Evolutionary conservation across 306 rosid species (phyloP), one percentile per base, ranked within the genome.

Genomic region (Sindora glabra): DNA sequence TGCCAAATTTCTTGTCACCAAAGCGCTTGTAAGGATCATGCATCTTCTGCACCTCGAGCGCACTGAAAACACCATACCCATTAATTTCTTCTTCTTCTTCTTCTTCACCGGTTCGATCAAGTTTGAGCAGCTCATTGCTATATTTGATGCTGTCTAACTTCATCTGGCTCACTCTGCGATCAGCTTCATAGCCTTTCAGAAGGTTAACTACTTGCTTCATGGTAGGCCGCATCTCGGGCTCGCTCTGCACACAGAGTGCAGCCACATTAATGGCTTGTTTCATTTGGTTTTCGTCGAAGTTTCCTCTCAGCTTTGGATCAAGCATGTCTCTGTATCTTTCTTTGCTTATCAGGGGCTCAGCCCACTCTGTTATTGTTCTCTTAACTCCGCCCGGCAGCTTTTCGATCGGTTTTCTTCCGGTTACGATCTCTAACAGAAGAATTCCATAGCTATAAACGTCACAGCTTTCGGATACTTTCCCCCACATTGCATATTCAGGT

Each of bases 401-500:
- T 26, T 87, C 97, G 0, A 87, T 87, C 7, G 97, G 97, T 67
- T 90, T 90, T 73, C 94, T 78, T 29, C 95, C 97, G 0, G 95
- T 84, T 0, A 90, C 58, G 1, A 90, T 84, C 60, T 90, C 95
- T 1, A 87, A 59, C 3, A 90, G 80, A 8, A 90, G 90, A 65
- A 90, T 82, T 12, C 97, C 95, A 38, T 74, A 90, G 58, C 95
- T 90, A 38, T 72, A 90, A 4, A 87, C 90, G 53, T 90, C 95
- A 48, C 97, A 90, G 15, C 95, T 83, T 45, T 90, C 89, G 0
- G 97, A 90, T 6, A 90, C 90, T 27, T 90, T 90, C 0, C 95
- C 97, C 97, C 95, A 90, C 97, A 90, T 90, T 1, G 94, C 97
- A 40, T 90, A 90, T 64, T 90, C 95, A 0, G 94, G 95, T 5